These are phyloP conservation scores for Ostreobium quekettii DNA, from an alignment of 139 green algal genomes.

Conservation along the genomic window DNA sequence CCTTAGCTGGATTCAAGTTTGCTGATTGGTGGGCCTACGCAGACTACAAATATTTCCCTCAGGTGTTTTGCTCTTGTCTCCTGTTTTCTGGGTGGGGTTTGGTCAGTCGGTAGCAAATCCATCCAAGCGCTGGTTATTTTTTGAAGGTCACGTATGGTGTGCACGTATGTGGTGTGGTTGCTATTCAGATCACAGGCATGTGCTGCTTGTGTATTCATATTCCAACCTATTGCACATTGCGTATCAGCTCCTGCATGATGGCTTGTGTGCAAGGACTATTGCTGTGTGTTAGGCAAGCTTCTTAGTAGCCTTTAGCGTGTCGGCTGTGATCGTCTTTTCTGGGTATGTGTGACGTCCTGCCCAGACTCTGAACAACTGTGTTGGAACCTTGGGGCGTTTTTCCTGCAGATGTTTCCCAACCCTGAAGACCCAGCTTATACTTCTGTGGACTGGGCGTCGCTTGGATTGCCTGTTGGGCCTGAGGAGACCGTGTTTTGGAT, in stretches of 20 bases:
- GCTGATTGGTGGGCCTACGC: background rate
- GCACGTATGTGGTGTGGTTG: background rate
- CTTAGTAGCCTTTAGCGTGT: no score
- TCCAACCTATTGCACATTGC: no score
- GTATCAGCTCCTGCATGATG: no score
- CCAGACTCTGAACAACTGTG: background rate
- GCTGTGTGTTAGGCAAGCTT: no score
- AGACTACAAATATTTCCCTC: constrained; percentile 4
- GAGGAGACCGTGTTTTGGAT: constrained; percentile 3
- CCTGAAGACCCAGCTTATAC: background rate
- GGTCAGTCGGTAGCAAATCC: background rate
- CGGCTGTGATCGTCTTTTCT: no score
- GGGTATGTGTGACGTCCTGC: no score
- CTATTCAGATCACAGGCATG: no score
- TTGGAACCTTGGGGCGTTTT: background rate
- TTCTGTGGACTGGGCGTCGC: background rate
- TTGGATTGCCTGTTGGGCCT: background rate
- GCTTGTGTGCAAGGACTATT: no score
- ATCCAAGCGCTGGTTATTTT: background rate
- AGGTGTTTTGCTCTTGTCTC: background rate
- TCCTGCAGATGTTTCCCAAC: background rate
- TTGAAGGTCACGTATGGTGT: background rate
- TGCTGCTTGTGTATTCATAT: no score
- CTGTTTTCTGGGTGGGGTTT: background rate
- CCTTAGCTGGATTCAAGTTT: background rate